Conservation (phyloP, 805 yeast genomes). For the Pichia occidentalis region DNA sequence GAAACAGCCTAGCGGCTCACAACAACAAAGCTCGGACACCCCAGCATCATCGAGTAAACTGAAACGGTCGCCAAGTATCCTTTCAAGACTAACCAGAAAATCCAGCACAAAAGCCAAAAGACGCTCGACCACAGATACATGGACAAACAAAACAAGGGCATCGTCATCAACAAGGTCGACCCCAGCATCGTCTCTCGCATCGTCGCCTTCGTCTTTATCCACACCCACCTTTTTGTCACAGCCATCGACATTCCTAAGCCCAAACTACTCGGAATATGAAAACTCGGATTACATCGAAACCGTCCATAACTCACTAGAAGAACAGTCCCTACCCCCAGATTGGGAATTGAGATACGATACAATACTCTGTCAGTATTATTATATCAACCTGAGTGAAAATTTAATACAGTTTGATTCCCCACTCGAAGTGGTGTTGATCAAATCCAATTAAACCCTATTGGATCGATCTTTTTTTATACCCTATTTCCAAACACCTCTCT, state of each 20-base stretch:
- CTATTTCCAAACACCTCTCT: background rate
- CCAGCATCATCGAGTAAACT: background rate
- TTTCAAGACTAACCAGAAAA: background rate
- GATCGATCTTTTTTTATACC: background rate
- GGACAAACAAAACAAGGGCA: background rate
- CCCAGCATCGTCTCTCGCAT: too few relatives aligned
- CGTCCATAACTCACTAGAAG: too few relatives aligned
- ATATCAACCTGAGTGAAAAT: conserved; percentile 31
- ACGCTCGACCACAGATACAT: background rate
- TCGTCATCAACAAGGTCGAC: background rate
- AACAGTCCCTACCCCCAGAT: conserved; percentile 22
- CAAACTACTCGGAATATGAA: too few relatives aligned
- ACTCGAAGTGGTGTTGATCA: conserved; percentile 35
- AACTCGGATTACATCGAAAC: too few relatives aligned
- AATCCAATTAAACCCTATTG: background rate
- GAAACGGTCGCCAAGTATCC: conserved; percentile 1
- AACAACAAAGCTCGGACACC: too few relatives aligned
- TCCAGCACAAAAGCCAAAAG: background rate
- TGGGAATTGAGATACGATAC: conserved; percentile 36
- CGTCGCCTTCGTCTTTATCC: too few relatives aligned
- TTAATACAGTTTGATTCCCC: conserved; percentile 40
- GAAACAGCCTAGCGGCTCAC: too few relatives aligned
- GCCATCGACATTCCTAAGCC: too few relatives aligned
- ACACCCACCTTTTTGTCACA: too few relatives aligned
- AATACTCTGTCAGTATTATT: conserved; percentile 35